Conservation (phyloP, 352 stramenopile genomes). For the Globisporangium alternatum region DNA sequence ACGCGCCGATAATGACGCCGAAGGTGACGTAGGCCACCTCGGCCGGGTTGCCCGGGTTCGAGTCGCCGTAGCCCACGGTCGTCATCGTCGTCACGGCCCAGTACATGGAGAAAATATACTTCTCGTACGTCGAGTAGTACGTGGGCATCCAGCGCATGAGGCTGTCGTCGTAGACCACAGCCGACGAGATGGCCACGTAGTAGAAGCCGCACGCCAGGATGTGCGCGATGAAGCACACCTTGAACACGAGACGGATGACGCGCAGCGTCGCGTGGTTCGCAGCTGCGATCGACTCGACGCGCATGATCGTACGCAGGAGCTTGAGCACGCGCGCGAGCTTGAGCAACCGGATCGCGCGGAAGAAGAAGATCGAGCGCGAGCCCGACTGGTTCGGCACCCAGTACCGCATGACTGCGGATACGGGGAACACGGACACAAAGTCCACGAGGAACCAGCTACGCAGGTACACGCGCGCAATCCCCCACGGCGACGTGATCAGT, state of each 20-base stretch:
- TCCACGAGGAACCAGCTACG: constrained; percentile 73
- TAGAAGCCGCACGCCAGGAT: constrained; percentile 63
- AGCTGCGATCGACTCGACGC: constrained; percentile 44
- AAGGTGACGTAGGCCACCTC: constrained; percentile 57
- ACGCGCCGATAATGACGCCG: constrained; percentile 57
- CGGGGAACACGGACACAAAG: constrained; percentile 57
- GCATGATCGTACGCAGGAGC: constrained; percentile 65
- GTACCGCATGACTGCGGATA: constrained; percentile 32
- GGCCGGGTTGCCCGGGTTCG: constrained; percentile 44
- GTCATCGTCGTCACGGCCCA: constrained; percentile 82
- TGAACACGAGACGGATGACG: constrained; percentile 52
- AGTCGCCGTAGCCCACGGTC: constrained; percentile 75
- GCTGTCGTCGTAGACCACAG: constrained; percentile 27
- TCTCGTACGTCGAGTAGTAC: constrained; percentile 33
- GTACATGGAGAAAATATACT: constrained; percentile 74
- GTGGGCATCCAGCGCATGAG: constrained; percentile 27
- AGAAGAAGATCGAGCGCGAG: constrained; percentile 41
- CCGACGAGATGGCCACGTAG: constrained; percentile 40
- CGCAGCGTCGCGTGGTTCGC: constrained; percentile 51
- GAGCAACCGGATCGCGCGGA: constrained; percentile 71
- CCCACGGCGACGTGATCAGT: constrained; percentile 20
- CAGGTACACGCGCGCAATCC: constrained; percentile 50
- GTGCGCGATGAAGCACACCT: constrained; percentile 66
- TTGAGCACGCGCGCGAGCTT: constrained; percentile 88
- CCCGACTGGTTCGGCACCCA: constrained; percentile 11